A percentile compares a stretch with the other conserved stretches of the same genome.
phyloP scores from a whole-genome alignment of 2,329 filamentous ascomycete species.

The Endoconidiophora laricicola region DNA sequence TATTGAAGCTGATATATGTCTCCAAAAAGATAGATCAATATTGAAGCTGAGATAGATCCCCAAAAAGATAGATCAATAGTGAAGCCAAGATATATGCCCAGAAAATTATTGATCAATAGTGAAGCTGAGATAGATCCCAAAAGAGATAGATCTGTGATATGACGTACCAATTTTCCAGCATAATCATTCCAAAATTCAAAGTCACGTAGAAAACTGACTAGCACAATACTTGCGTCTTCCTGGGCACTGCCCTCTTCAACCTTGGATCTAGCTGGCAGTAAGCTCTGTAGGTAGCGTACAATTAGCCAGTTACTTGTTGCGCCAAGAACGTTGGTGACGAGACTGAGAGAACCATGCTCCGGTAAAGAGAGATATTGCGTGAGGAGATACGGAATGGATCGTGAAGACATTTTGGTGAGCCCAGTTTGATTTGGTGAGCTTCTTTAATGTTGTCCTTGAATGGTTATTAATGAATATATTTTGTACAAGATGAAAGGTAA shows the following conservation, averaged over 20 bases:
- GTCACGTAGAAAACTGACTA: constrained; percentile 73
- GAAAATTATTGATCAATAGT: no score
- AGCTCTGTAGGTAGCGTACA: constrained; percentile 33
- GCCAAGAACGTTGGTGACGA: constrained; percentile 52
- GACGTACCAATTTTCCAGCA: constrained; percentile 43
- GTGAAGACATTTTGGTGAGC: constrained; percentile 26
- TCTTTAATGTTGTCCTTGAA: no score
- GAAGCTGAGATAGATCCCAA: no score
- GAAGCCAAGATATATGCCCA: no score
- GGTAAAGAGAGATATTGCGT: constrained; percentile 46
- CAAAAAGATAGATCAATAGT: no score
- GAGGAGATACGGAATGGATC: constrained; percentile 40
- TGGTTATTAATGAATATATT: no score
- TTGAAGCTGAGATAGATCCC: no score
- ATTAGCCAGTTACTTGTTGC: constrained; percentile 50
- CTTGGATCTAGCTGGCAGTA: constrained; percentile 22
- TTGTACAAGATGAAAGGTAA: background rate
- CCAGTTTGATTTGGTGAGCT: background rate
- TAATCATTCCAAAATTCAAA: constrained; percentile 63
- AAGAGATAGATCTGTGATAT: background rate
- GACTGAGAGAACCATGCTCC: constrained; percentile 39
- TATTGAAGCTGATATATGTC: no score
- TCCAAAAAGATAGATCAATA: no score
- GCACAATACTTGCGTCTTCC: constrained; percentile 38
- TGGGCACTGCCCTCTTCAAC: constrained; percentile 11